Percentiles rank a stretch among this genome's conserved stretches.
Evolutionary conservation across 306 rosid genomes (phyloP).

Genomic region (Argentina anserina): DNA sequence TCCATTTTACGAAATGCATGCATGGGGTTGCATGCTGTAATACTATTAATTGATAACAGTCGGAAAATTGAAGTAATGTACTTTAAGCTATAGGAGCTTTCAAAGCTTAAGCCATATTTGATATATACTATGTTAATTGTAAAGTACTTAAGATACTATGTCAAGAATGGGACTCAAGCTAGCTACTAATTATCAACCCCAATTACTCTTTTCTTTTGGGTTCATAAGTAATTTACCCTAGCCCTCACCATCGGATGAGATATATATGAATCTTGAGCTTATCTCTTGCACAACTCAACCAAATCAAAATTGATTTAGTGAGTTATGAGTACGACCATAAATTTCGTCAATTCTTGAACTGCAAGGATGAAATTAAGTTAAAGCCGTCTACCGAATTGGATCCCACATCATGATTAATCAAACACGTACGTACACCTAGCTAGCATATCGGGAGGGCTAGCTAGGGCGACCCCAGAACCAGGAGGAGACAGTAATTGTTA

Average conservation of each 20-base stretch:
- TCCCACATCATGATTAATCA: not conserved
- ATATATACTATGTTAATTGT: no score
- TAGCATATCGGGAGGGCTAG: not conserved
- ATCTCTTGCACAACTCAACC: slow-evolving; percentile 23
- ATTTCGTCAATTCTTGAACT: not conserved
- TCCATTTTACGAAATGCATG: not conserved
- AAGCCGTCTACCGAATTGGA: not conserved
- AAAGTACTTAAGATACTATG: no score
- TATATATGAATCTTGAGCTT: slow-evolving; percentile 28
- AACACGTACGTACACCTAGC: not conserved
- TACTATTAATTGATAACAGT: no score
- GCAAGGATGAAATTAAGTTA: not conserved
- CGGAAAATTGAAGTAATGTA: no score
- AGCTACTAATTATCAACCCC: no score
- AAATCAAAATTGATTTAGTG: not conserved
- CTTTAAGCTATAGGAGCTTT: no score
- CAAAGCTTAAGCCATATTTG: no score
- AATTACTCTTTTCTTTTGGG: no score
- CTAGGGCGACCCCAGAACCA: slow-evolving; percentile 3
- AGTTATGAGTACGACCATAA: not conserved
- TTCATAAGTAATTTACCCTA: not conserved
- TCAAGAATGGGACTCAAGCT: no score
- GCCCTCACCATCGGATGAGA: not conserved
- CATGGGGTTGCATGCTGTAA: not conserved
- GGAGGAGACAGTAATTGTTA: slow-evolving; percentile 4